Base-by-base conservation (phyloP, 2,329 filamentous ascomycete genomes). In the Calycina marina region DNA sequence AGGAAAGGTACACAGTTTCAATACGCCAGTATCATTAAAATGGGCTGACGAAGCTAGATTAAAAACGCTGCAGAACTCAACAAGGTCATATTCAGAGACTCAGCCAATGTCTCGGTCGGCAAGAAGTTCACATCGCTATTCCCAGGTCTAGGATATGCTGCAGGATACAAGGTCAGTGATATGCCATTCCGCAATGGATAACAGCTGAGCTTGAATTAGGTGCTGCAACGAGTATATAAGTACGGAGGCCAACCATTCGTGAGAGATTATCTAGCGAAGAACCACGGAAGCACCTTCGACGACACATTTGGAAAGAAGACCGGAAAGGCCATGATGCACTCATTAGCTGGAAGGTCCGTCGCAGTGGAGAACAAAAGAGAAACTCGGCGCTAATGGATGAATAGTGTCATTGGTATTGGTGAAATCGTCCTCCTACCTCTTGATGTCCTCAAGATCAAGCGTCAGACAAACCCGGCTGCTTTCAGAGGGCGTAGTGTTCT, bases 391-490 rank as follows among this genome's bases (percentile, higher is more conserved):
- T 27, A 28, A 13, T 28, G 17, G 13, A 28, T 39, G 28, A 40
- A 28, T 41, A 88, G 82, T 62, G 55, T 98, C 51, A 92, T 98
- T 52, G 90, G 90, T 50, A 93, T 98, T 49, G 90, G 90, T 53
- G 90, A 98, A 64, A 93, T 98, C 44, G 72, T 98, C 37, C 72
- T 98, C 17, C 72, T 98, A 25, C 90, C 90, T 25, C 73, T 98
- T 39, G 90, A 98, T 49, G 88, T 98, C 24, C 72, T 98, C 42
- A 98, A 98, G 72, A 98, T 98, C 65, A 98, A 98, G 72, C 77
- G 90, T 51, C 90, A 98, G 65, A 98, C 90, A 46, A 98, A 98
- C 67, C 90, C 90, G 25, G 90, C 96, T 54, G 86, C 90, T 20
- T 98, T 98, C 75, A 75, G 85, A 46, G 88, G 88, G 47, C 81